phyloP scores from a whole-genome alignment of 768 basidiomycete species.

The Tephrocybe sp. region DNA sequence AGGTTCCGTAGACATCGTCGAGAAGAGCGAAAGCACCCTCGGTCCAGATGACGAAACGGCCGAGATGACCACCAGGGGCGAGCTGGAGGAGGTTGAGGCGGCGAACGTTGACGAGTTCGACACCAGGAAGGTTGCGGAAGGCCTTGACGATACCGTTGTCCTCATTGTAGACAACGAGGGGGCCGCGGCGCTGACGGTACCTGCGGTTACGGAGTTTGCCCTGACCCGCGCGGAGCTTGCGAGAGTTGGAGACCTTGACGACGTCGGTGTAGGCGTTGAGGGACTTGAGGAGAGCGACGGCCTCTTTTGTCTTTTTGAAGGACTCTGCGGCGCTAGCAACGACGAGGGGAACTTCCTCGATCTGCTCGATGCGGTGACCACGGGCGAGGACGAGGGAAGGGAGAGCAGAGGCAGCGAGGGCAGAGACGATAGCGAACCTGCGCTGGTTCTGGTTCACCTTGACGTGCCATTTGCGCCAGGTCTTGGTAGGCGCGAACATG shows the following conservation, averaged over 20 bases:
- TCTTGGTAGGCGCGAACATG: conserved; percentile 99
- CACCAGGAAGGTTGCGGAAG: conserved; percentile 98
- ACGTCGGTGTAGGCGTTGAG: conserved; percentile 90
- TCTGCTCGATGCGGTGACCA: conserved; percentile 97
- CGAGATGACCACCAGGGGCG: conserved; percentile 98
- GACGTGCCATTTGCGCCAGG: conserved; percentile 99
- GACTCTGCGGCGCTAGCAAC: conserved; percentile 76
- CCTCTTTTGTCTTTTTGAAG: conserved; percentile 95
- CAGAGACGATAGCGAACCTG: conserved; percentile 96
- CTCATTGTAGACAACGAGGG: conserved; percentile 94
- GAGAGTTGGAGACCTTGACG: conserved; percentile 94
- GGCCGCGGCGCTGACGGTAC: conserved; percentile 95
- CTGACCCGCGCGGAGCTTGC: conserved; percentile 95
- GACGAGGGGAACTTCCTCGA: conserved; percentile 96
- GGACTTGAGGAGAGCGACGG: conserved; percentile 87
- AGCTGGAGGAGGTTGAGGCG: conserved; percentile 97
- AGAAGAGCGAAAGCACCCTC: conserved; percentile 89
- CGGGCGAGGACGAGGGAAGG: conserved; percentile 98
- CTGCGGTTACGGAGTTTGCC: conserved; percentile 97
- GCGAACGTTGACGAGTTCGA: conserved; percentile 93
- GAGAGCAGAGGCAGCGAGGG: conserved; percentile 95
- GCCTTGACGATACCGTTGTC: conserved; percentile 98
- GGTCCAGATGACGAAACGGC: conserved; percentile 99
- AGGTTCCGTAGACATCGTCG: conserved; percentile 94
- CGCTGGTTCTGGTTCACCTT: conserved; percentile 99